Conservation (phyloP, 1,284 basidiomycete genomes). For the Sporisorium sorghi region DNA sequence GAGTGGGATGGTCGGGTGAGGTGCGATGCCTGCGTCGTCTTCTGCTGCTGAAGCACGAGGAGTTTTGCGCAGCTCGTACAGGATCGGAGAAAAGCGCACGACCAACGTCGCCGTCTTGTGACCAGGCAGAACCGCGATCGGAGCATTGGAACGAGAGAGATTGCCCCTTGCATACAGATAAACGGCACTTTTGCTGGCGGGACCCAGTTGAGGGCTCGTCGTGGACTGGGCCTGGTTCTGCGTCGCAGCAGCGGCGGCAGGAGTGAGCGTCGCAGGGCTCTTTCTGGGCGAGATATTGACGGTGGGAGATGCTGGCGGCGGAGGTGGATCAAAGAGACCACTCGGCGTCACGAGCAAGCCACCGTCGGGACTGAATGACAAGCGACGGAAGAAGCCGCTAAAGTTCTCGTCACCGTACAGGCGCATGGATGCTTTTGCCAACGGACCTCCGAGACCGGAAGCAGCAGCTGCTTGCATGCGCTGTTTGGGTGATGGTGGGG, state of each 20-base stretch:
- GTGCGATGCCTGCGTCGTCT: slow-evolving; percentile 49
- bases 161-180: slow-evolving; percentile 96
- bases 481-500: slow-evolving; percentile 62
- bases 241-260: slow-evolving; percentile 6
- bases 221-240: slow-evolving; percentile 6
- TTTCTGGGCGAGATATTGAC: slow-evolving; percentile 44
- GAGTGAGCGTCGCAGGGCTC: slow-evolving; percentile 26
- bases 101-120: slow-evolving; percentile 95
- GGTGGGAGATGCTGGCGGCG: slow-evolving; percentile 53
- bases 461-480: slow-evolving; percentile 56
- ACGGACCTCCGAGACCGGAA: slow-evolving; percentile 25
- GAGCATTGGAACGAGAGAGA: slow-evolving; percentile 77
- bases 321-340: slow-evolving; percentile 78
- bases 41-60: slow-evolving; percentile 9
- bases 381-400: slow-evolving; percentile 93
- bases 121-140: slow-evolving; percentile 93
- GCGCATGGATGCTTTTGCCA: slow-evolving; percentile 51
- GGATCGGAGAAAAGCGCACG: slow-evolving; percentile 89
- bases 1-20: slow-evolving; percentile 73
- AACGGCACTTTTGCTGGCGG: slow-evolving; percentile 76
- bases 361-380: slow-evolving; percentile 95
- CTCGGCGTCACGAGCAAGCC: slow-evolving; percentile 92
- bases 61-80: slow-evolving; percentile 82
- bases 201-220: slow-evolving; percentile 25
- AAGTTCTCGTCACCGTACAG: slow-evolving; percentile 95